Conservation (phyloP, 139 green algal genomes). For the Chlorella ohadii region DNA sequence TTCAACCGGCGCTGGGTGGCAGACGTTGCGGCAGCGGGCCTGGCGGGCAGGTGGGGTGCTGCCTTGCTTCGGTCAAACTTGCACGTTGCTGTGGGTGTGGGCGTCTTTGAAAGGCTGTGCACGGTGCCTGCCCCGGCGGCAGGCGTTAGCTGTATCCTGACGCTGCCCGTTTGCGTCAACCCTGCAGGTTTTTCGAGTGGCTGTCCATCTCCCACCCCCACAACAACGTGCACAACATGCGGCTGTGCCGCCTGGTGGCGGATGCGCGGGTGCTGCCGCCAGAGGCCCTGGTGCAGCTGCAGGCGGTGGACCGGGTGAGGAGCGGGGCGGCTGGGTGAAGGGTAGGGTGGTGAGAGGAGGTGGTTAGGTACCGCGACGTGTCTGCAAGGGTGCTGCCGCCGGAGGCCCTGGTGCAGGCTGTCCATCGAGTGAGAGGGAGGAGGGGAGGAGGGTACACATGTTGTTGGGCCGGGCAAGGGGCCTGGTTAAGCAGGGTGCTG, state of each 20-base stretch:
- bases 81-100: too few relatives aligned
- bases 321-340: background rate
- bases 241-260: constrained; percentile 81
- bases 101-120: too few relatives aligned
- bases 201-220: constrained; percentile 87
- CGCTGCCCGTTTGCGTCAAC: background rate
- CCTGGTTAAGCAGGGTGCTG: too few relatives aligned
- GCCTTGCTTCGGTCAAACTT: background rate
- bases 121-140: too few relatives aligned
- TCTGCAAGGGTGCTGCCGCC: too few relatives aligned
- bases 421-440: too few relatives aligned
- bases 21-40: constrained; percentile 3
- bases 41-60: constrained; percentile 6
- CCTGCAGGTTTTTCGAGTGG: constrained; percentile 84
- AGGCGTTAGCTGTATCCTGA: background rate
- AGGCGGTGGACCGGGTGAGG: constrained; percentile 38
- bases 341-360: background rate
- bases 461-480: too few relatives aligned
- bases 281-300: constrained; percentile 33
- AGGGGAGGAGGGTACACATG: too few relatives aligned
- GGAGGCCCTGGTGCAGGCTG: too few relatives aligned
- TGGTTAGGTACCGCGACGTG: too few relatives aligned
- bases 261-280: constrained; percentile 39
- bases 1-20: constrained; percentile 9
- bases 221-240: constrained; percentile 97